Percentiles rank a stretch among this genome's conserved stretches.
Conservation (phyloP, 306 rosid genomes). For the Sesbania bispinosa region DNA sequence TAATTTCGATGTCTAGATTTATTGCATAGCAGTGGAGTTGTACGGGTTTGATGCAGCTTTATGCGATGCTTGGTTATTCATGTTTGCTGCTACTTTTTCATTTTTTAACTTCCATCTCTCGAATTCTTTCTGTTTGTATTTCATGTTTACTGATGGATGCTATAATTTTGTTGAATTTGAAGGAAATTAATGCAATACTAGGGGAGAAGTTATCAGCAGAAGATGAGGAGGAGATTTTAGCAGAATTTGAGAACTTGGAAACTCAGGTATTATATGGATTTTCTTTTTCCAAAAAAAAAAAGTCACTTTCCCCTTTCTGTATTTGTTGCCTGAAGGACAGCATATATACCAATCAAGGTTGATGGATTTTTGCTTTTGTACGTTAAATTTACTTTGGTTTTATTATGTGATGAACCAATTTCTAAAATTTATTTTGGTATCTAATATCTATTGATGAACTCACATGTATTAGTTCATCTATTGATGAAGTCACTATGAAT, state of each 20-base stretch:
- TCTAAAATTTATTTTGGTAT: neutral
- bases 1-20: neutral
- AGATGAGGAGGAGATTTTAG: conserved; percentile 80
- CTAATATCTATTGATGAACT: neutral
- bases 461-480: too few relatives aligned
- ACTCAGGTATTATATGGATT: conserved; percentile 48
- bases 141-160: conserved; percentile 11
- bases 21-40: neutral
- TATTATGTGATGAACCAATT: neutral
- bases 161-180: conserved; percentile 26
- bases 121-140: neutral
- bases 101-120: neutral
- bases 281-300: neutral
- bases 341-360: neutral
- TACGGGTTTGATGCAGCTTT: neutral
- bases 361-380: neutral
- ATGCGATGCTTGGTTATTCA: neutral
- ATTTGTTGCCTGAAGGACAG: neutral
- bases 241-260: conserved; percentile 78
- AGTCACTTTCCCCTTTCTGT: neutral
- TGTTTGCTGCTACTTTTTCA: neutral
- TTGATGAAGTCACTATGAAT: too few relatives aligned
- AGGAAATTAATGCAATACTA: conserved; percentile 77
- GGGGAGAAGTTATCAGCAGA: conserved; percentile 89
- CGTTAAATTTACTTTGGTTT: neutral